Percentiles rank a stretch among this genome's conserved stretches.
phyloP scores from a whole-genome alignment of 768 basidiomycete genomes.

The Boletus fagicola region DNA sequence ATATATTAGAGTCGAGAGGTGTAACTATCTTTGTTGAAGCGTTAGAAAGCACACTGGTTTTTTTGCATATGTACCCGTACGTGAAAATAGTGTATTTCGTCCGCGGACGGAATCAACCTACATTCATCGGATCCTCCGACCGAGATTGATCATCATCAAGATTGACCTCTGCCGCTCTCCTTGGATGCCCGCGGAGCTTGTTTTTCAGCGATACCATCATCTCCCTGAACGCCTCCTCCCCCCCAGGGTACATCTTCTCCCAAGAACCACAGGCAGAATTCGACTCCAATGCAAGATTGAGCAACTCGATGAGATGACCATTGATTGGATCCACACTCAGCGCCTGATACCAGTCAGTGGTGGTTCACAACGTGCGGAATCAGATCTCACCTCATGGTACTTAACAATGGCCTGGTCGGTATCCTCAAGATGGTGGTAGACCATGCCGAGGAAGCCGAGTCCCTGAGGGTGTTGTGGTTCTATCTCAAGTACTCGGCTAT shows the following conservation, averaged over 20 bases:
- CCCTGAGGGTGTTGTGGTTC: slow-evolving; percentile 83
- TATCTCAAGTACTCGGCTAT: slow-evolving; percentile 78
- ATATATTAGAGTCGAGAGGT: not conserved
- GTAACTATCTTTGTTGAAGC: not conserved
- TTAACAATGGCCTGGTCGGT: slow-evolving; percentile 80
- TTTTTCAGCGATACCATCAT: slow-evolving; percentile 35
- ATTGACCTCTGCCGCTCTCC: slow-evolving; percentile 17
- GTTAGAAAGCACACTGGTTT: not conserved
- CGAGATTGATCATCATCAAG: slow-evolving; percentile 16
- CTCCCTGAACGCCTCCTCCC: slow-evolving; percentile 32
- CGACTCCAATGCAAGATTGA: slow-evolving; percentile 75
- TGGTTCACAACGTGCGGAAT: not conserved
- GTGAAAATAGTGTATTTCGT: slow-evolving; percentile 26
- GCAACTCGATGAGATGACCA: slow-evolving; percentile 72
- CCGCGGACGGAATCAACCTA: slow-evolving; percentile 25
- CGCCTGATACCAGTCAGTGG: slow-evolving; percentile 43
- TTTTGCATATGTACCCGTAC: slow-evolving; percentile 7
- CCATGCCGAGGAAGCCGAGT: slow-evolving; percentile 86
- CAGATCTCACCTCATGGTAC: slow-evolving; percentile 79
- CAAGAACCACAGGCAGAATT: slow-evolving; percentile 33
- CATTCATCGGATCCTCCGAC: slow-evolving; percentile 32
- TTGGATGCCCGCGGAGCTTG: slow-evolving; percentile 28
- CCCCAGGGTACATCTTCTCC: slow-evolving; percentile 36
- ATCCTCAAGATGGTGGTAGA: slow-evolving; percentile 72
- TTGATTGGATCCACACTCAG: slow-evolving; percentile 83